Percentiles rank a stretch among this genome's conserved stretches.
phyloP scores from a whole-genome alignment of 768 basidiomycete genomes.

The Lyophyllum atratum region DNA sequence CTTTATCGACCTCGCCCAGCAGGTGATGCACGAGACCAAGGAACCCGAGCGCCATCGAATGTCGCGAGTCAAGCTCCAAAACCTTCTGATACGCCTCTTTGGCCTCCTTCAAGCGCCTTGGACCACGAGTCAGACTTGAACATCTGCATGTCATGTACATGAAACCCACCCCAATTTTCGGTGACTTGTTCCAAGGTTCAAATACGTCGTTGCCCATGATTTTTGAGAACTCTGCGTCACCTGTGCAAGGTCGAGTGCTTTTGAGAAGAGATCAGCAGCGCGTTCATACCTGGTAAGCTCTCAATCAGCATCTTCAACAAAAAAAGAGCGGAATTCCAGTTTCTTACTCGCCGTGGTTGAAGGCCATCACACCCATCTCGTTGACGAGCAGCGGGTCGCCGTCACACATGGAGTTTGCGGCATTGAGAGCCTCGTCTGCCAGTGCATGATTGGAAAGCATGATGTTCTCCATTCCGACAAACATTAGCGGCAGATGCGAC shows the following conservation, averaged over 20 bases:
- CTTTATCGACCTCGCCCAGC: slow-evolving; percentile 68
- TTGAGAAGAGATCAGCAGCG: slow-evolving; percentile 71
- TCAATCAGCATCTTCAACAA: background rate
- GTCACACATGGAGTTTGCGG: slow-evolving; percentile 79
- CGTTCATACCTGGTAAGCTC: slow-evolving; percentile 58
- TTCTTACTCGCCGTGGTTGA: slow-evolving; percentile 79
- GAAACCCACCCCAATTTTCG: slow-evolving; percentile 68
- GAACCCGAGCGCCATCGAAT: slow-evolving; percentile 79
- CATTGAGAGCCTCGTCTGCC: slow-evolving; percentile 87
- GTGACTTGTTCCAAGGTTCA: slow-evolving; percentile 90
- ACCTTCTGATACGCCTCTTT: slow-evolving; percentile 75
- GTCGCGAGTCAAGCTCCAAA: slow-evolving; percentile 84
- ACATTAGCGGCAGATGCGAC: slow-evolving; percentile 93
- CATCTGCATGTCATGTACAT: background rate
- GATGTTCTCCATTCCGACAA: slow-evolving; percentile 98
- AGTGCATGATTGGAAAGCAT: slow-evolving; percentile 78
- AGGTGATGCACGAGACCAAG: slow-evolving; percentile 89
- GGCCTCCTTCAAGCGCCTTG: slow-evolving; percentile 62
- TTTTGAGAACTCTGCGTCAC: slow-evolving; percentile 83
- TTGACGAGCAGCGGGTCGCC: slow-evolving; percentile 90
- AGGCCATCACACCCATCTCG: slow-evolving; percentile 92
- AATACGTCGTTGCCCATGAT: slow-evolving; percentile 86
- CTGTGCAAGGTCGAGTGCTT: slow-evolving; percentile 79
- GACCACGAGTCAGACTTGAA: background rate
- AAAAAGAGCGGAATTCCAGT: background rate